These are phyloP conservation scores for Wickerhamiella sorbophila DNA, from an alignment of 805 yeast genomes.

Conservation along the genomic window DNA sequence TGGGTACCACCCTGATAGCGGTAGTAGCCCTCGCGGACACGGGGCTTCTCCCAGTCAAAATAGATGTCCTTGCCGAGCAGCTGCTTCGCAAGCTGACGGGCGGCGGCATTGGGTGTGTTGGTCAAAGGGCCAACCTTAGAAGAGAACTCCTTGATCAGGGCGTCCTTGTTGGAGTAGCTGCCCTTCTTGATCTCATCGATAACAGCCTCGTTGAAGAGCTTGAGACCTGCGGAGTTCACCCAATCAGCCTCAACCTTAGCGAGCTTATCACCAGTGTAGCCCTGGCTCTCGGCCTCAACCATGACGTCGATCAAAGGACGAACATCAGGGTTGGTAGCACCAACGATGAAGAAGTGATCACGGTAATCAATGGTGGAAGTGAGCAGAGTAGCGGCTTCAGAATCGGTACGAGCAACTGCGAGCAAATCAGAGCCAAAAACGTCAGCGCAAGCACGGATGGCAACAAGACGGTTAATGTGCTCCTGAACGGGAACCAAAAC, in stretches of 20 bases:
- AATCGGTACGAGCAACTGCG: slow-evolving; percentile 89
- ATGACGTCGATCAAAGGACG: slow-evolving; percentile 62
- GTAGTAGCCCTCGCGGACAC: slow-evolving; percentile 95
- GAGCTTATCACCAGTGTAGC: slow-evolving; percentile 57
- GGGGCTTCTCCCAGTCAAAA: slow-evolving; percentile 91
- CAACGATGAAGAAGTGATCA: slow-evolving; percentile 85
- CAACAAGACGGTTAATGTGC: slow-evolving; percentile 86
- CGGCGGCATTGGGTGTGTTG: slow-evolving; percentile 63
- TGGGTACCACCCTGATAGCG: slow-evolving; percentile 92
- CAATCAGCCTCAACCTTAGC: slow-evolving; percentile 68
- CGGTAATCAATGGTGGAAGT: slow-evolving; percentile 89
- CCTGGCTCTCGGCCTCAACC: slow-evolving; percentile 67
- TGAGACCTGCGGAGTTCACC: slow-evolving; percentile 68
- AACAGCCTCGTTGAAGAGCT: slow-evolving; percentile 84
- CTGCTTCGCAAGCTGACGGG: slow-evolving; percentile 58
- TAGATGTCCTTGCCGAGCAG: slow-evolving; percentile 67
- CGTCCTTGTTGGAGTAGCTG: slow-evolving; percentile 42
- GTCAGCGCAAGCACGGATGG: slow-evolving; percentile 91
- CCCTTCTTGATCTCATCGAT: slow-evolving; percentile 62
- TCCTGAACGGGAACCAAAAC: slow-evolving; percentile 96
- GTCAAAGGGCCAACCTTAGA: slow-evolving; percentile 60
- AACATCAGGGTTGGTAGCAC: slow-evolving; percentile 74
- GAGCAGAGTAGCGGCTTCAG: slow-evolving; percentile 92
- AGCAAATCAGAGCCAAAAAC: slow-evolving; percentile 76
- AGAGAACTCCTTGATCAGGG: slow-evolving; percentile 49